Evolutionary conservation across 2,329 filamentous ascomycete genomes (phyloP).

Genomic region (Colletotrichum orbiculare): DNA sequence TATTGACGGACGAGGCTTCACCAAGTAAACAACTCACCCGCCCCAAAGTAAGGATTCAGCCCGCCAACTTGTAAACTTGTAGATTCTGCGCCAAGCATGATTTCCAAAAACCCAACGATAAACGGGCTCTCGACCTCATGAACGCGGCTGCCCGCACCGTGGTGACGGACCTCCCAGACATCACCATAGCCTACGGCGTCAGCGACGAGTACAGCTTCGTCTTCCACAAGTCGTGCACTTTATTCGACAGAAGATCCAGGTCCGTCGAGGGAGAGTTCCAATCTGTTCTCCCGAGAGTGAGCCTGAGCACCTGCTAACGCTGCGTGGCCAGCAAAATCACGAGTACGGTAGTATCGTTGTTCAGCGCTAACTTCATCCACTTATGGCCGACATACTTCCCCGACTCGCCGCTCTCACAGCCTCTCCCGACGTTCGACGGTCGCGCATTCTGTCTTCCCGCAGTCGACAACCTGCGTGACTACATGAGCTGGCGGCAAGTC

Average conservation of each 20-base stretch:
- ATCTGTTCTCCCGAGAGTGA: background rate
- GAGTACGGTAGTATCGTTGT: conserved; percentile 90
- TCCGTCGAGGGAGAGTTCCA: conserved; percentile 50
- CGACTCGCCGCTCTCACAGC: conserved; percentile 74
- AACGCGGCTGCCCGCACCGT: conserved; percentile 90
- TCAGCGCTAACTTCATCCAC: conserved; percentile 90
- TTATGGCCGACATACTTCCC: conserved; percentile 83
- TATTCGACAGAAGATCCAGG: conserved; percentile 89
- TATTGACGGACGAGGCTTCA: conserved; percentile 94
- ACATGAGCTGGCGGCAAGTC: conserved; percentile 96
- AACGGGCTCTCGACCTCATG: conserved; percentile 89
- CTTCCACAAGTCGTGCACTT: conserved; percentile 81
- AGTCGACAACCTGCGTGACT: conserved; percentile 85
- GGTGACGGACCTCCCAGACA: conserved; percentile 84
- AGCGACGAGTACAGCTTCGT: conserved; percentile 97
- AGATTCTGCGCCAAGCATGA: conserved; percentile 85
- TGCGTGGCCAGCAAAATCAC: conserved; percentile 78
- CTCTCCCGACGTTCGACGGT: conserved; percentile 91
- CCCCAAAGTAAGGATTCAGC: too few species aligned
- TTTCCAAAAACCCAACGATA: conserved; percentile 94
- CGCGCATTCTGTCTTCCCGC: conserved; percentile 91
- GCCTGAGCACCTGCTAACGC: conserved; percentile 19
- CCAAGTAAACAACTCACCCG: conserved; percentile 71
- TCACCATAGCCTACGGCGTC: conserved; percentile 89
- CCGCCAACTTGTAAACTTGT: background rate